Percentiles rank a stretch among this genome's conserved stretches.
These are phyloP conservation scores for Boechera stricta DNA, from an alignment of 345 rosid species.

Conservation along the genomic window DNA sequence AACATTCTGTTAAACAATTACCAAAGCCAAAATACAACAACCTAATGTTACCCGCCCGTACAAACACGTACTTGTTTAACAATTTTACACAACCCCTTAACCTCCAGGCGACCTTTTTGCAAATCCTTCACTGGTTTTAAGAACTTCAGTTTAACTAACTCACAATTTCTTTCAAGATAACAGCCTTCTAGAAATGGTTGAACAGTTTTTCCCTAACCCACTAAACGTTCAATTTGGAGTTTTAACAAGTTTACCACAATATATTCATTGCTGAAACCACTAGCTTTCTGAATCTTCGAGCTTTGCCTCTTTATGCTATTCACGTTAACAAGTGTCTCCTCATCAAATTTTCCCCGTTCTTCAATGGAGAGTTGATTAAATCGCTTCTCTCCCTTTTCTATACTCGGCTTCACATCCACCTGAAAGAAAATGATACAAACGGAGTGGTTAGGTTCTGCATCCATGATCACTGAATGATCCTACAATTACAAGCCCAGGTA, in stretches of 20 bases:
- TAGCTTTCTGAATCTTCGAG: slow-evolving; percentile 56
- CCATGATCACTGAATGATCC: slow-evolving; percentile 3
- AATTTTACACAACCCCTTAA: neutral
- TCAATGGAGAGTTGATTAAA: slow-evolving; percentile 94
- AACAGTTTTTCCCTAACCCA: neutral
- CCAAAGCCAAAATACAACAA: neutral
- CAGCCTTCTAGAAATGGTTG: neutral
- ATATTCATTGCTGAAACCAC: slow-evolving; percentile 81
- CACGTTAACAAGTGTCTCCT: slow-evolving; percentile 93
- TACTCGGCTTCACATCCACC: slow-evolving; percentile 77
- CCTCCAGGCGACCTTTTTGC: neutral
- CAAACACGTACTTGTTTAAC: neutral
- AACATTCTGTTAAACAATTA: neutral
- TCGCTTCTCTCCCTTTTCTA: slow-evolving; percentile 84
- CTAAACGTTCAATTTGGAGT: neutral
- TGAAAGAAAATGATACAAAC: slow-evolving; percentile 38
- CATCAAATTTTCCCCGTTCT: slow-evolving; percentile 94
- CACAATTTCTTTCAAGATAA: no score
- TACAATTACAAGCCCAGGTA: slow-evolving; percentile 9
- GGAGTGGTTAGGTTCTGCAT: slow-evolving; percentile 26
- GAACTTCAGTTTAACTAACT: neutral
- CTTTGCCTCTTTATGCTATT: slow-evolving; percentile 76
- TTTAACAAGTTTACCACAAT: slow-evolving; percentile 69
- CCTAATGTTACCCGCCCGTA: neutral
- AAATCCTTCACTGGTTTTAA: neutral